These are phyloP conservation scores for Salix exigua DNA, from an alignment of 345 rosid genomes.

Conservation along the genomic window DNA sequence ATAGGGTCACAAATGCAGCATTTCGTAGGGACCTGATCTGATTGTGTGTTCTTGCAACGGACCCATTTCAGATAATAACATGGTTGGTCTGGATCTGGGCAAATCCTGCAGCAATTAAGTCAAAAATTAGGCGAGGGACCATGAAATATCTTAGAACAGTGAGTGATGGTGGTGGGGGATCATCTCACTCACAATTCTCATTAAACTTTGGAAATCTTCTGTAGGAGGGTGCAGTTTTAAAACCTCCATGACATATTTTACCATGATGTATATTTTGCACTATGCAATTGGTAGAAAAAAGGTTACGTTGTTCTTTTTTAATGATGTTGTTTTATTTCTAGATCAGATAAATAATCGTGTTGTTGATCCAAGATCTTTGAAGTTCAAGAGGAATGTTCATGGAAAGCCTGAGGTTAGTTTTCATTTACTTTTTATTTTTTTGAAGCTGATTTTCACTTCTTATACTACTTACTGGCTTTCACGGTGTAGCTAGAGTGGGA, in stretches of 20 bases:
- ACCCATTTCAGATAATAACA: not conserved
- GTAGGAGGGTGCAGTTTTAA: not conserved
- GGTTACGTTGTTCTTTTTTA: not conserved
- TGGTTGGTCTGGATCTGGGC: not conserved
- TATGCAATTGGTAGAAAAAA: not conserved
- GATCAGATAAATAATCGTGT: conserved; percentile 32
- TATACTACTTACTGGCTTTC: not conserved
- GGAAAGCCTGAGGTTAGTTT: conserved; percentile 93
- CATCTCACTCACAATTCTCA: not conserved
- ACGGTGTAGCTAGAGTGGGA: conserved; percentile 65
- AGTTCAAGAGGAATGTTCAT: conserved; percentile 65
- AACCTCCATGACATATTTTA: not conserved
- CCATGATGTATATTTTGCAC: not conserved
- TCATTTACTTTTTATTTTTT: not conserved
- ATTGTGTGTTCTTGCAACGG: not conserved
- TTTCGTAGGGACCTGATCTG: not conserved
- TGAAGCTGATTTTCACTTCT: not conserved
- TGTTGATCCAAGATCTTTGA: conserved; percentile 54
- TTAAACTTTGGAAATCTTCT: not conserved
- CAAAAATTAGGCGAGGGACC: not conserved
- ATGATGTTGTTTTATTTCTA: conserved; percentile 1
- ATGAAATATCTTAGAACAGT: not conserved
- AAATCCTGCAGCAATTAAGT: not conserved
- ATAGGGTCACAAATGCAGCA: not conserved
- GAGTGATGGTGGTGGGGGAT: not conserved